These are phyloP conservation scores for Aristolochia californica DNA, from an alignment of 164 flowering plant genomes.

Conservation along the genomic window DNA sequence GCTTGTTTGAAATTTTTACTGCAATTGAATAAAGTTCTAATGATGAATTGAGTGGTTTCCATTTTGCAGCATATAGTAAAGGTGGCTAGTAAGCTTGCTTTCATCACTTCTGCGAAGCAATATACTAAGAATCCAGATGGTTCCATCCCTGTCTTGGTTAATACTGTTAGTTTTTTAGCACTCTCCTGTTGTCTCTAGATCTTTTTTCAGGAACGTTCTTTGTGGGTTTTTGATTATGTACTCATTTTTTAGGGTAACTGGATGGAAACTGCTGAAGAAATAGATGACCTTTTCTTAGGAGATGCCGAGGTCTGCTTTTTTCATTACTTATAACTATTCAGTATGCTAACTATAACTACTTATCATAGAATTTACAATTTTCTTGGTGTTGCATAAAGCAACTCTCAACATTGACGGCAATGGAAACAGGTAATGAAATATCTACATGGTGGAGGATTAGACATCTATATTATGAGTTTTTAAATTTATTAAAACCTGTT, in stretches of 20 bases:
- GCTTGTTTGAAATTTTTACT: no score
- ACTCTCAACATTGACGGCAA: no score
- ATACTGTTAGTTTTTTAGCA: conserved; percentile 27
- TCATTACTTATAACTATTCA: neutral
- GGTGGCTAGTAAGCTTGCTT: conserved; percentile 36
- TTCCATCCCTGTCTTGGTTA: conserved; percentile 51
- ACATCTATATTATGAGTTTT: neutral
- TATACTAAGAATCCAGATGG: conserved; percentile 41
- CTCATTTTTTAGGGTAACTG: conserved; percentile 36
- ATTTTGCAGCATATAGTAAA: conserved; percentile 33
- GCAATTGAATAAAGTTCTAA: no score
- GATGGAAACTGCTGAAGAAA: conserved; percentile 68
- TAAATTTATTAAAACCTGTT: neutral
- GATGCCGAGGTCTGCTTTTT: conserved; percentile 54
- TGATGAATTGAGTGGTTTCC: neutral
- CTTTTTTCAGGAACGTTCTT: neutral
- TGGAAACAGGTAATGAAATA: no score
- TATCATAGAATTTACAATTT: neutral
- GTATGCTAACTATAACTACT: neutral
- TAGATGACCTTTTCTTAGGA: conserved; percentile 60
- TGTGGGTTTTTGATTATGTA: neutral
- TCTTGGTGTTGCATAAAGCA: neutral
- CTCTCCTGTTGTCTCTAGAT: no score
- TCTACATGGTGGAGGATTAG: no score
- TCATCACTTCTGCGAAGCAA: conserved; percentile 31